Evolutionary conservation across 352 stramenopile species (phyloP), one percentile per base, ranked within the genome.

Genomic region (Phytophthora pinifolia): DNA sequence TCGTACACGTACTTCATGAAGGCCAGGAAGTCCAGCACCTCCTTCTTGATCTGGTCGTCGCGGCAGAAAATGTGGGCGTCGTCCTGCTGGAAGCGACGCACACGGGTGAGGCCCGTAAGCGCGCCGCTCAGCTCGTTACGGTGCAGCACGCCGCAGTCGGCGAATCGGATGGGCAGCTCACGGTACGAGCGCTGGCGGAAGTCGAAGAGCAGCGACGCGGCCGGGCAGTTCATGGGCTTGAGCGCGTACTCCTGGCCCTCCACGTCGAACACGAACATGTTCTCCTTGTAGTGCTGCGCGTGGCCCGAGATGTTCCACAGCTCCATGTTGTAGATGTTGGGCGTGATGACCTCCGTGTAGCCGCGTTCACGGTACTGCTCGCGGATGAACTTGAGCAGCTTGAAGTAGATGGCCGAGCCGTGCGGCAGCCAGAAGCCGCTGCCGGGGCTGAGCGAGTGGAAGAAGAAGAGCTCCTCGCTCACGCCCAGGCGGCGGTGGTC

Each of bases 181-280:
- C 96, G 88, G 70, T 98, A 99, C 49, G 90, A 98, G 32, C 95
- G 83, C 60, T 97, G 82, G 35, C 84, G 67, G 65, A 96, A 88
- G 46, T 76, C 87, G 78, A 99, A 99, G 86, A 99, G 97, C 18
- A 99, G 69, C 70, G 96, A 99, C 53, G 99, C 96, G n/a, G 92
- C 96, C 25, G 97, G 97, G 74, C 97, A 99, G 76, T 99, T 99
- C 97, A 99, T 99, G 34, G 97, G 97, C 78, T 99, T 99, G 60
- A 98, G 91, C n/a, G 89, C 87, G 67, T 88, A 96, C 65, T 96
- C 83, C 53, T 97, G 80, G 46, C 92, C 92, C 62, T 98, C 97
- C 4, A 98, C 95, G 44, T 98, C 89, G 55, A 99, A 99, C 36
- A 96, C 87, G 69, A 99, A 99, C 97, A 99, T 99, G 72, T 97